A percentile compares a stretch with the other conserved stretches of the same genome.
Evolutionary conservation across 345 rosid species (phyloP).

Genomic region (Citrus hindsii): DNA sequence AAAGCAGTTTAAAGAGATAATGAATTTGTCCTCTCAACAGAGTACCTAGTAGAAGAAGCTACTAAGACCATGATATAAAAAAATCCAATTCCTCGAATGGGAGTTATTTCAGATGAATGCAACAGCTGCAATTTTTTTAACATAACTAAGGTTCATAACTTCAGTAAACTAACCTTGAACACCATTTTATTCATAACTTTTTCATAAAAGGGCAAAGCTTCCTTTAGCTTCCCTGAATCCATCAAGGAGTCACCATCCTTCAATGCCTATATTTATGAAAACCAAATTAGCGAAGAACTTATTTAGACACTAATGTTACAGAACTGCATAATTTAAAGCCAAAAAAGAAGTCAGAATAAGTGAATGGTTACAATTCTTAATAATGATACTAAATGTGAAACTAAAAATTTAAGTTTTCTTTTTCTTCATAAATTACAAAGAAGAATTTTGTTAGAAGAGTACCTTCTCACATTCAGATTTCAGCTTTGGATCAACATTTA

Average conservation of each 20-base stretch:
- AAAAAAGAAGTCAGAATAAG: not conserved
- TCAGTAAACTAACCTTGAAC: slow-evolving; percentile 56
- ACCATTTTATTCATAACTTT: slow-evolving; percentile 63
- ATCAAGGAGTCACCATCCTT: slow-evolving; percentile 70
- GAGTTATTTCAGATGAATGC: not conserved
- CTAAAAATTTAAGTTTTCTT: not conserved
- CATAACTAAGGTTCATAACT: not conserved
- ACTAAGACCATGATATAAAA: not conserved
- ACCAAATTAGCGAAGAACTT: slow-evolving; percentile 8
- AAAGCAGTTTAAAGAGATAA: not conserved
- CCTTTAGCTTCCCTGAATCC: slow-evolving; percentile 78
- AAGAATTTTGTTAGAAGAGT: slow-evolving; percentile 9
- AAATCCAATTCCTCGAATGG: not conserved
- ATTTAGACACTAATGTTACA: not conserved
- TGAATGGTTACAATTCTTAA: not conserved
- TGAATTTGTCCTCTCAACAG: not conserved
- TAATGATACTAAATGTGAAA: not conserved
- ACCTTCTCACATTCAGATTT: slow-evolving; percentile 85
- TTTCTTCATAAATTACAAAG: not conserved
- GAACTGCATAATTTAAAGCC: not conserved
- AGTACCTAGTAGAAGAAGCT: not conserved
- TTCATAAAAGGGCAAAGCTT: slow-evolving; percentile 64
- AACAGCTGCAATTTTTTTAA: not conserved
- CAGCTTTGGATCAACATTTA: slow-evolving; percentile 64
- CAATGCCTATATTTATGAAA: slow-evolving; percentile 45